These are phyloP conservation scores for Bonia amplexicaulis DNA, from an alignment of 176 grass and related monocot species.

Conservation along the genomic window DNA sequence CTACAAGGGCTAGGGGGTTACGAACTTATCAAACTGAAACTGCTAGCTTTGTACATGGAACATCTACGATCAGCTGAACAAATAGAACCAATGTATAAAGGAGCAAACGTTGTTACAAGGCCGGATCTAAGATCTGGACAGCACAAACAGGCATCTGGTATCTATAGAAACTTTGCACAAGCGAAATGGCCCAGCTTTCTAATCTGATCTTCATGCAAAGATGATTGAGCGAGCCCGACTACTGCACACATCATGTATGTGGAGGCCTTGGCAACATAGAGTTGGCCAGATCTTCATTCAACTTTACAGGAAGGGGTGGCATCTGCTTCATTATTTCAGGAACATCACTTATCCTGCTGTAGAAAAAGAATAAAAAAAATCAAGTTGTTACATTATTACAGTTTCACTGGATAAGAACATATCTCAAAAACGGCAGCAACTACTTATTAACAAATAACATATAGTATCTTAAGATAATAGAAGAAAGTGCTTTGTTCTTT, in stretches of 20 bases:
- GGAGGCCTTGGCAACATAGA: conserved; percentile 53
- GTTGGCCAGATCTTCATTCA: conserved; percentile 78
- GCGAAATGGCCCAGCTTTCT: conserved; percentile 2
- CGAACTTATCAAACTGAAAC: conserved; percentile 6
- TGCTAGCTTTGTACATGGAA: conserved; percentile 20
- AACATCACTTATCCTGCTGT: conserved; percentile 65
- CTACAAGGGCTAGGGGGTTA: conserved; percentile 21
- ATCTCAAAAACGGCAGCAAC: background rate
- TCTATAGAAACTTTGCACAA: conserved; percentile 1
- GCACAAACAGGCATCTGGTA: background rate
- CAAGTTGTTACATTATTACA: background rate
- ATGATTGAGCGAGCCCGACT: background rate
- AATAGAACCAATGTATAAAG: conserved; percentile 26
- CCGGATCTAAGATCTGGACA: conserved; percentile 11
- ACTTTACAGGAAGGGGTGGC: conserved; percentile 74
- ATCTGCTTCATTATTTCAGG: conserved; percentile 95
- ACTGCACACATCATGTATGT: background rate
- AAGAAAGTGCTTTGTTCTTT: background rate
- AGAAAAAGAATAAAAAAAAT: background rate
- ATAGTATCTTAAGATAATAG: background rate
- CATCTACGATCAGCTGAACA: conserved; percentile 33
- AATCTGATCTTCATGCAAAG: background rate
- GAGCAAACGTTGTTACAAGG: background rate
- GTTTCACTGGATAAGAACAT: background rate
- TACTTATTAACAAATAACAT: conserved; percentile 4